These are phyloP conservation scores for Pseudocercospora fuligena DNA, from an alignment of 2,329 filamentous ascomycete species.

Conservation along the genomic window DNA sequence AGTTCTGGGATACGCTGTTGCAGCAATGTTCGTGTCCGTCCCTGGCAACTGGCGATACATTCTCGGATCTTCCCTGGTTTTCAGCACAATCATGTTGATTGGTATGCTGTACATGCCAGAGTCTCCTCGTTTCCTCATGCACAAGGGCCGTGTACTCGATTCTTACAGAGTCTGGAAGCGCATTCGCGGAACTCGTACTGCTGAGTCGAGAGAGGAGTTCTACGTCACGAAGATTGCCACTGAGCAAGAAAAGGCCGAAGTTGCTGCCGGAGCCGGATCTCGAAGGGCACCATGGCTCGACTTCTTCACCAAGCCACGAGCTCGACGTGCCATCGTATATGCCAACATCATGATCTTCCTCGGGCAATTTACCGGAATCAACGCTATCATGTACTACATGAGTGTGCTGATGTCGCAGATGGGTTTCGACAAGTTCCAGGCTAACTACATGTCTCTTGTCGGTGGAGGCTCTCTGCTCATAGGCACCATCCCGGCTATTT, in stretches of 20 bases:
- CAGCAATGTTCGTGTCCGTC: slow-evolving; percentile 73
- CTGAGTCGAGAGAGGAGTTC: slow-evolving; percentile 70
- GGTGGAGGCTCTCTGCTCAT: slow-evolving; percentile 70
- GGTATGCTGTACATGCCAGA: slow-evolving; percentile 75
- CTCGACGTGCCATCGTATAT: slow-evolving; percentile 68
- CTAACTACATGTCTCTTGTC: slow-evolving; percentile 77
- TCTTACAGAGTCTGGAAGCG: slow-evolving; percentile 74
- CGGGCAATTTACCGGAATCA: slow-evolving; percentile 65
- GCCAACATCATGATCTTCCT: slow-evolving; percentile 73
- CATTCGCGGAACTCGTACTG: slow-evolving; percentile 64
- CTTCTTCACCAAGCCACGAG: slow-evolving; percentile 71
- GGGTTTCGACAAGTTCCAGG: slow-evolving; percentile 65
- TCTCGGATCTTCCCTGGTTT: slow-evolving; percentile 72
- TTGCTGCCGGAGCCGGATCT: slow-evolving; percentile 56
- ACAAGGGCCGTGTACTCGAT: slow-evolving; percentile 64
- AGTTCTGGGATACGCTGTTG: slow-evolving; percentile 73
- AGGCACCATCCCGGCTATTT: slow-evolving; percentile 46
- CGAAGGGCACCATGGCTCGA: slow-evolving; percentile 72
- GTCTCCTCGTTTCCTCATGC: slow-evolving; percentile 70
- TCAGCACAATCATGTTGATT: slow-evolving; percentile 63
- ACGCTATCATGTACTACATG: slow-evolving; percentile 66
- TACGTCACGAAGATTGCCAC: slow-evolving; percentile 70
- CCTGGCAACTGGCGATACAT: slow-evolving; percentile 75
- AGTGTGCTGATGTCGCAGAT: slow-evolving; percentile 68
- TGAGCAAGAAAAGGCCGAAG: slow-evolving; percentile 60